Evolutionary conservation across 1,284 basidiomycete species (phyloP).

Genomic region (Rhodotorula sp.): DNA sequence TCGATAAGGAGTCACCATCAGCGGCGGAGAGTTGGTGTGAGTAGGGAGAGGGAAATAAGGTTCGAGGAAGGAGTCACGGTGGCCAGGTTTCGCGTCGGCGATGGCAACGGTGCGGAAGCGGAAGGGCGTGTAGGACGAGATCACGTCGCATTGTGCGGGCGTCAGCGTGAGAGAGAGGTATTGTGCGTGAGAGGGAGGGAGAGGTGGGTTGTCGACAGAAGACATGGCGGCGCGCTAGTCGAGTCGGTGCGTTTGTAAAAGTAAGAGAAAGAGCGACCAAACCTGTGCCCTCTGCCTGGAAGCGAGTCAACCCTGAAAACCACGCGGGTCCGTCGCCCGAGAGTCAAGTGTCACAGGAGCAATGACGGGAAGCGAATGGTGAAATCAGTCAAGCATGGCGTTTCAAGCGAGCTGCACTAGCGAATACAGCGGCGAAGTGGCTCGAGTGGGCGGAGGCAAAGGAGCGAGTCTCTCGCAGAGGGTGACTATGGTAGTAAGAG

Average conservation of each 20-base stretch:
- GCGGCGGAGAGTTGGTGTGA: neutral
- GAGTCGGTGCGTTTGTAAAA: neutral
- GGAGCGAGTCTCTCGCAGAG: neutral
- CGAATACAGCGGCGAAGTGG: neutral
- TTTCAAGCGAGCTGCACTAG: no score
- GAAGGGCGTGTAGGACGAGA: constrained; percentile 3
- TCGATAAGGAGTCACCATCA: constrained; percentile 18
- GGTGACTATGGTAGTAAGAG: no score
- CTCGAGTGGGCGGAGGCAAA: neutral
- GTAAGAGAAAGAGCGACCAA: neutral
- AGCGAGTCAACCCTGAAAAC: no score
- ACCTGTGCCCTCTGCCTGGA: neutral
- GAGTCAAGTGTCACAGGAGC: no score
- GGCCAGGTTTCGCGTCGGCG: neutral
- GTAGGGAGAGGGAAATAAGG: constrained; percentile 14
- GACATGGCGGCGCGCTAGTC: neutral
- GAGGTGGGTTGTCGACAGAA: neutral
- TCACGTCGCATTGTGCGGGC: neutral
- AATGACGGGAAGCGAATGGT: no score
- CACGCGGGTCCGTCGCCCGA: no score
- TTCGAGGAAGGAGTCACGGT: neutral
- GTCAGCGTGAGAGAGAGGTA: neutral
- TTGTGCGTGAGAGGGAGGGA: no score
- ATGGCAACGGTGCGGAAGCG: neutral
- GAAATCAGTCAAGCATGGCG: neutral